Evolutionary conservation across 2,329 filamentous ascomycete genomes (phyloP), one percentile per base, ranked within the genome.

Genomic region (Talaromyces sp.): DNA sequence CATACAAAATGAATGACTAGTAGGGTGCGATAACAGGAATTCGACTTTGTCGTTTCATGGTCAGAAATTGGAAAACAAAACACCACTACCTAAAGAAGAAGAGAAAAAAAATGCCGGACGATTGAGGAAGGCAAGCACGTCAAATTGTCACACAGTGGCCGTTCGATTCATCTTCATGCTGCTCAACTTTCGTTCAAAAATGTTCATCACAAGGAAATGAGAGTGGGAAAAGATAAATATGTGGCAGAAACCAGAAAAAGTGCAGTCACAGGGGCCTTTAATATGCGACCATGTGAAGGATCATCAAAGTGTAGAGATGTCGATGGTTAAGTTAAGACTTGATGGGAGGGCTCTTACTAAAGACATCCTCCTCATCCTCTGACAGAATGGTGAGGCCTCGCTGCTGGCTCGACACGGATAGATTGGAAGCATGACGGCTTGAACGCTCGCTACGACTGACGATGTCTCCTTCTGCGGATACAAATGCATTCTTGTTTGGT

Each of bases 351-450:
- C 27, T 14, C 39, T 66, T 54, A 35, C 56, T 66, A 19, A 66
- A 59, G 1, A 49, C 35, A 33, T 66, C 64, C 35, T 62, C 64
- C 22, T 66, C 64, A n/a, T 65, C 58, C 22, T 65, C 63, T 16
- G 63, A 65, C 14, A 65, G 33, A 22, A 60, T 49, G 16, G 63
- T 45, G 37, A 65, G 63, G 10, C 63, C 49, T 47, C 57, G 19
- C 13, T 65, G 63, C 24, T 65, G 63, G 11, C 63, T 60, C 2
- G 58, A 24, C 16, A 54, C 35, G 13, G 63, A 65, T 16, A 49
- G 52, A 6, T 41, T 37, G 5, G 63, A 49, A 16, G 33, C 60
- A 43, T 61, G 63, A 27, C 63, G 63, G 37, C 58, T 58, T 41
- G 47, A 43, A 35, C 33, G 52, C 16, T 35, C 49, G 54, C 39